A percentile compares a stretch with the other conserved stretches of the same genome.
phyloP scores from a whole-genome alignment of 116 monocot species.

The Cymodocea nodosa region DNA sequence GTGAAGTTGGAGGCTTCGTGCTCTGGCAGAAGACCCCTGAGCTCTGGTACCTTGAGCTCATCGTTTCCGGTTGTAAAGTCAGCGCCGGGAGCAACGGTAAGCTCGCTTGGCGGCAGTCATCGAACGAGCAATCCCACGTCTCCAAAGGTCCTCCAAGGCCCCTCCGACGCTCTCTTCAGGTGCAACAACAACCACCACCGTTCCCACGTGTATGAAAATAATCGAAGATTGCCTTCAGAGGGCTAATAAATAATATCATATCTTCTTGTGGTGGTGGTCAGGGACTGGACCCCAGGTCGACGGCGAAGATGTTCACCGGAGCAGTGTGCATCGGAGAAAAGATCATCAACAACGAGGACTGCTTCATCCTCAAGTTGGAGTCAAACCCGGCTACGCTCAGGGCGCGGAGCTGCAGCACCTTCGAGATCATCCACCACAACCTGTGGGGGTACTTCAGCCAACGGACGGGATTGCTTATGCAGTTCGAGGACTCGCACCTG shows the following conservation, averaged over 20 bases:
- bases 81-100: constrained; percentile 72
- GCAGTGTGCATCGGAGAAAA: constrained; percentile 84
- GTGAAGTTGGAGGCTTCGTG: constrained; percentile 72
- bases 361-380: constrained; percentile 88
- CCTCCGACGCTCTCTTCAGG: constrained; percentile 72
- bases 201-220: too few relatives aligned
- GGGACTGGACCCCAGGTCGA: constrained; percentile 73
- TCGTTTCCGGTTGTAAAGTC: constrained; percentile 72
- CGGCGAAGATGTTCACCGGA: constrained; percentile 69
- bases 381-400: constrained; percentile 32
- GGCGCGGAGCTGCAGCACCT: constrained; percentile 37
- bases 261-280: constrained; percentile 10
- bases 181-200: constrained; percentile 4
- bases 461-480: constrained; percentile 66
- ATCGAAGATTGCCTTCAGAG: too few relatives aligned
- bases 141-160: constrained; percentile 62
- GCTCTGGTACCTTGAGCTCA: constrained; percentile 81
- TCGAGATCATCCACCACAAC: constrained; percentile 89
- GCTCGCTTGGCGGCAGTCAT: constrained; percentile 65
- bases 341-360: constrained; percentile 58
- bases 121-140: constrained; percentile 48
- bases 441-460: constrained; percentile 96
- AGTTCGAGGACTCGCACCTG: constrained; percentile 76
- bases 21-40: constrained; percentile 80
- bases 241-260: too few relatives aligned